Evolutionary conservation across 208 protist species (phyloP), one percentile per base, ranked within the genome.

Genomic region (Acanthamoeba culbertsoni): DNA sequence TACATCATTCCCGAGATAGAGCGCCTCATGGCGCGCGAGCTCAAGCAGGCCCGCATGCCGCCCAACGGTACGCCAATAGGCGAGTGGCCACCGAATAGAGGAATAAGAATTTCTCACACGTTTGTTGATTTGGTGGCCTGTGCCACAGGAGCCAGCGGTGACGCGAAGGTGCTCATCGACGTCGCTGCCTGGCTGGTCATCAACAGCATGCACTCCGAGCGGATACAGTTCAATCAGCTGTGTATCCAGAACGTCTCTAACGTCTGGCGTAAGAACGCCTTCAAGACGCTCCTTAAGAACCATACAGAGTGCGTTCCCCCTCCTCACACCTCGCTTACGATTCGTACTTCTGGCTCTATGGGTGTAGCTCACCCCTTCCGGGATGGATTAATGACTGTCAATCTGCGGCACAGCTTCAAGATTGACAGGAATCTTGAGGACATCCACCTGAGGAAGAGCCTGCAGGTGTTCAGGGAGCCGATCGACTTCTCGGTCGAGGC

Each of bases 1-100:
- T 98, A 97, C 95, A 92, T 99, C 63, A 99, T 98, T 79, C 97
- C 98, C 6, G 98, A 99, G 94, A 98, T 99, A 35, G 91, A 97
- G 14, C 89, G 96, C 20, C 94, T 97, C 20, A 97, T 98, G 43
- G 71, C 96, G 40, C 94, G 95, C 46, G 96, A 96, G 40, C 95
- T 98, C 31, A 96, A 95, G 55, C 45, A 92, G 0, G 86, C 86
- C 7, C 86, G 63, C 31, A 79, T 92, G 63, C 63, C 57, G 31
- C 10, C 40, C 23, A 68, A 43, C 20, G 82, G 82, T 90, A 46
- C 35, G 7, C n/a, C 16, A 6, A 40, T 31, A 31, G 2, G 8
- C 20, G 12, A 10, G 16, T 10, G 20, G 48, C 48, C 23, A 73
- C 62, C 28, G 62, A 37, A 73, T 10, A 28, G 12, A 37, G 28